Conservation (phyloP, 1,284 basidiomycete species). For the Puccinia polysora region DNA sequence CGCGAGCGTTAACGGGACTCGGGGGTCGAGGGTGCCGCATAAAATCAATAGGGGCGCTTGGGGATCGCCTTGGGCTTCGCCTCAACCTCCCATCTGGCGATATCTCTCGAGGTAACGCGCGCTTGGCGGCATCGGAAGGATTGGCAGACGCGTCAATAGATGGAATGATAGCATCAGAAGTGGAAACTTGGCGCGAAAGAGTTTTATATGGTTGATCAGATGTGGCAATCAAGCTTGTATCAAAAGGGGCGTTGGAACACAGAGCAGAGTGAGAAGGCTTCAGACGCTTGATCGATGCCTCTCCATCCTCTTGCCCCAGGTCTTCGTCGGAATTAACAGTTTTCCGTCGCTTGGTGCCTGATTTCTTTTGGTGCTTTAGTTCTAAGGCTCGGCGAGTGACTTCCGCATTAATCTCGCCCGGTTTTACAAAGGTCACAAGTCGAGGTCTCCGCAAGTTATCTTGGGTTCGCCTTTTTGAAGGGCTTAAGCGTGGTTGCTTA, state of each 20-base stretch:
- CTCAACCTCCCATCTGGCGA: no score
- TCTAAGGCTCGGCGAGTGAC: not conserved
- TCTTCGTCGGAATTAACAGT: not conserved
- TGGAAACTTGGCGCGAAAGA: not conserved
- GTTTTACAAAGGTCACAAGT: not conserved
- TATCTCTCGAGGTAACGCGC: no score
- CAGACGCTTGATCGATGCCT: no score
- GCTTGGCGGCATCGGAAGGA: not conserved
- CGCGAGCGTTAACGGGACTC: no score
- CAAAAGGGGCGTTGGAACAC: not conserved
- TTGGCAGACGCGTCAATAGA: not conserved
- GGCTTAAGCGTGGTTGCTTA: not conserved
- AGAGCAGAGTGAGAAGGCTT: no score
- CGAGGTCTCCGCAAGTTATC: not conserved
- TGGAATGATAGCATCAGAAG: not conserved
- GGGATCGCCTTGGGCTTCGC: no score
- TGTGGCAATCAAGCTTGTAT: not conserved
- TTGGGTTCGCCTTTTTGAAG: not conserved
- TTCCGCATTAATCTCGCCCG: not conserved
- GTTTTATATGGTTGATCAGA: not conserved
- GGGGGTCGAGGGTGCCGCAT: no score
- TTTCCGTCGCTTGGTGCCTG: constrained; percentile 8
- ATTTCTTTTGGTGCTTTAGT: not conserved
- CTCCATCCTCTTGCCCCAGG: no score
- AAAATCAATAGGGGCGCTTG: no score